Percentiles rank a stretch among this genome's conserved stretches.
phyloP scores from a whole-genome alignment of 768 basidiomycete species.

The Termitomyces sp. region DNA sequence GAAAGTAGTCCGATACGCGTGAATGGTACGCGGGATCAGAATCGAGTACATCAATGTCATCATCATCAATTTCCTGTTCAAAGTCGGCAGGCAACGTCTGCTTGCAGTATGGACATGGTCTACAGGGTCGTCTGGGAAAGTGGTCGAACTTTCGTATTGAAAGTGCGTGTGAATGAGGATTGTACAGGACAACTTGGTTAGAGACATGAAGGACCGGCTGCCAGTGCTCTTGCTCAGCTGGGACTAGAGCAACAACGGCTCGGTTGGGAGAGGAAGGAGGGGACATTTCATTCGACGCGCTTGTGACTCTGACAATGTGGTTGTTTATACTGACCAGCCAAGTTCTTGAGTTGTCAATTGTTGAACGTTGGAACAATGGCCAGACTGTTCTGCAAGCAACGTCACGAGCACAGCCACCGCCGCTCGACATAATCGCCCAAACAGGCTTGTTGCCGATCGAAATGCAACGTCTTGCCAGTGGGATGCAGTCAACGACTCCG shows the following conservation, averaged over 20 bases:
- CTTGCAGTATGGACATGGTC: slow-evolving; percentile 72
- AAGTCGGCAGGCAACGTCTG: slow-evolving; percentile 48
- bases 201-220: slow-evolving; percentile 78
- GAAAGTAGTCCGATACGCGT: slow-evolving; percentile 76
- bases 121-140: slow-evolving; percentile 15
- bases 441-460: too few species aligned
- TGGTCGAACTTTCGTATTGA: slow-evolving; percentile 44
- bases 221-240: slow-evolving; percentile 41
- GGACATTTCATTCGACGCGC: slow-evolving; percentile 1
- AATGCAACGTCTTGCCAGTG: too few species aligned
- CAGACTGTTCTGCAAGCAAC: not conserved
- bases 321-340: not conserved
- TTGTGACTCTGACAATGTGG: not conserved
- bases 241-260: slow-evolving; percentile 15
- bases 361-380: not conserved
- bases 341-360: not conserved
- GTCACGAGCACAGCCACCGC: not conserved
- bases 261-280: slow-evolving; percentile 13
- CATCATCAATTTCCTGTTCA: slow-evolving; percentile 19
- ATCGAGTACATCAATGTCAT: slow-evolving; percentile 24
- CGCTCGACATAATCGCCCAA: too few species aligned
- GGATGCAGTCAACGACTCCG: too few species aligned
- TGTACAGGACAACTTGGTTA: slow-evolving; percentile 85
- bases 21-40: slow-evolving; percentile 40
- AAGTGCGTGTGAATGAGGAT: slow-evolving; percentile 79